Base-by-base conservation (phyloP, 2,329 filamentous ascomycete species). In the Monosporascus sp. region DNA sequence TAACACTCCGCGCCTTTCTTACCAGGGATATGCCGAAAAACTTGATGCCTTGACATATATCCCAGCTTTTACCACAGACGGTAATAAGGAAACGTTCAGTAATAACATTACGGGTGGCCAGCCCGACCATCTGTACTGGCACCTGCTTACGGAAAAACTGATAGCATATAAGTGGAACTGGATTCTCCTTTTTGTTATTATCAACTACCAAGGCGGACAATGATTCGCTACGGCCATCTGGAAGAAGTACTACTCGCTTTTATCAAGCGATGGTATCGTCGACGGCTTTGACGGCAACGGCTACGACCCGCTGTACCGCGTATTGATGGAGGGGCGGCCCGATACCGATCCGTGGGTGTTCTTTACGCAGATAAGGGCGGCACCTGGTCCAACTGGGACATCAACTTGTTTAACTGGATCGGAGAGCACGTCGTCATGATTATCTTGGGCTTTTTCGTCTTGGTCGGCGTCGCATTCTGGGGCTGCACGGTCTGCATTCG, bases 81-180 rank as follows among this genome's bases (percentile, higher is more conserved):
- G 62, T 49, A 65, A 63, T 26, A 60, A 58, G 11, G 65, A 63
- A 17, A 61, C 64, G 3, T 58, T 70, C 17, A 64, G 60, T 61
- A 90, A 90, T 72, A 86, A 89, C 64, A 85, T 83, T 49, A 87
- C 89, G 80, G 86, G 84, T 51, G 74, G 83, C 24, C 74, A 85
- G 3, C 85, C 86, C 6, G 78, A 82, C 56, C 87, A 90, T 63
- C 85, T 85, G 0, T 89, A 87, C 74, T 89, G 87, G 75, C 73
- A 82, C 52, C 77, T 80, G 49, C 80, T 87, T 38, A 87, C 87
- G 55, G 79, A 87, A 58, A 77, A 79, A 8, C 71, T 89, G 19
- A 77, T 81, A 50, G 70, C 78, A 24, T 89, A 87, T 68, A 80
- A 88, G 66, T 80, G 82, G 64, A 80, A 80, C 60, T 89, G 85